Evolutionary conservation across 1,284 basidiomycete genomes (phyloP).

Genomic region (Nidula niveotomentosa): DNA sequence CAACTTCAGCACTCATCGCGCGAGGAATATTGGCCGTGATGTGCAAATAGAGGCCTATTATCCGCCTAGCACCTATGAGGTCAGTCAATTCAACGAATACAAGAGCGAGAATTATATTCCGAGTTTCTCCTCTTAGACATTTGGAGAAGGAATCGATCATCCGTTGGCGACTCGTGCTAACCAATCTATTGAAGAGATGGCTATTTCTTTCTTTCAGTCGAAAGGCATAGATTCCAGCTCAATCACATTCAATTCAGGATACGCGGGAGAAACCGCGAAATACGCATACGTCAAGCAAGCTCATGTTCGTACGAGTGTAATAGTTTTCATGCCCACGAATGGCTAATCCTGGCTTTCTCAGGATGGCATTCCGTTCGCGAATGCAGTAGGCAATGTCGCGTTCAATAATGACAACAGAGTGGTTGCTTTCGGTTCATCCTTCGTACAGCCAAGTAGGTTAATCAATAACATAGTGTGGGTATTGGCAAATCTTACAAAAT

Average conservation of each 20-base stretch:
- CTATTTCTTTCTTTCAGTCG: slow-evolving; percentile 11
- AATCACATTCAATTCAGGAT: slow-evolving; percentile 14
- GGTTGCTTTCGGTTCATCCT: slow-evolving; percentile 24
- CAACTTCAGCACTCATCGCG: slow-evolving; percentile 38
- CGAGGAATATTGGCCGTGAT: slow-evolving; percentile 30
- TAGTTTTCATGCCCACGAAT: too few species aligned
- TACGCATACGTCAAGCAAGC: slow-evolving; percentile 39
- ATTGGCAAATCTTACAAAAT: too few species aligned
- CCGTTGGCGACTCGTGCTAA: too few species aligned
- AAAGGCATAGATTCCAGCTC: slow-evolving; percentile 8
- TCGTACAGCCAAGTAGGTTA: too few species aligned
- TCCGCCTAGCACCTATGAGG: slow-evolving; percentile 42
- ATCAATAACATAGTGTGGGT: too few species aligned
- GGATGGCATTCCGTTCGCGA: slow-evolving; percentile 40
- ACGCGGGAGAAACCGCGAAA: slow-evolving; percentile 22
- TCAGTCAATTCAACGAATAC: too few species aligned
- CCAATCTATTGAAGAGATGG: too few species aligned
- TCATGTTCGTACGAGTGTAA: slow-evolving; percentile 32
- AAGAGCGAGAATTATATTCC: not conserved
- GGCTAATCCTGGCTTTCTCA: slow-evolving; percentile 9
- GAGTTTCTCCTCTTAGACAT: not conserved
- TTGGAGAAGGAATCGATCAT: not conserved
- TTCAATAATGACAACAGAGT: slow-evolving; percentile 34
- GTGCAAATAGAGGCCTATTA: slow-evolving; percentile 41
- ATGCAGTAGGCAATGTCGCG: slow-evolving; percentile 47